A percentile compares a stretch with the other conserved stretches of the same genome.
phyloP scores from a whole-genome alignment of 768 basidiomycete genomes.

The Termitomyces sp. region DNA sequence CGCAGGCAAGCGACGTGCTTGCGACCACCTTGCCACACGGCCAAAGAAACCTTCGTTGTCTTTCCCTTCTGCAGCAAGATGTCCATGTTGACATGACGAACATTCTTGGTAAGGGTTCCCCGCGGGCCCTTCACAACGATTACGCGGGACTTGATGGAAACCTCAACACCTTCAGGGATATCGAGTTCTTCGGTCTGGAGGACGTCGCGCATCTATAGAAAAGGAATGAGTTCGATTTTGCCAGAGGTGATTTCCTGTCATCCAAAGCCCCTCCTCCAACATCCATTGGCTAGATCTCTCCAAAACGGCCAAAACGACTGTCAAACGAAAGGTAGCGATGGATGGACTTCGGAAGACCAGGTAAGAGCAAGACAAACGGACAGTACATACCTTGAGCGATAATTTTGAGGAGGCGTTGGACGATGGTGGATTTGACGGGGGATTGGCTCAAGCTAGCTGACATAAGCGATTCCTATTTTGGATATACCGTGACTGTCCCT shows the following conservation, averaged over 20 bases:
- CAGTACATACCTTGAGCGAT: conserved; percentile 38
- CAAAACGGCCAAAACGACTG: conserved; percentile 19
- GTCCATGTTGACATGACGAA: conserved; percentile 94
- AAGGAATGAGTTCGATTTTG: conserved; percentile 31
- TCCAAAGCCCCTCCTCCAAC: conserved; percentile 26
- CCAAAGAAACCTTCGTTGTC: conserved; percentile 77
- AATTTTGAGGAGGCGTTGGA: conserved; percentile 30
- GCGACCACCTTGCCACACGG: conserved; percentile 96
- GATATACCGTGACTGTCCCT: not conserved
- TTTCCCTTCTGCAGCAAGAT: conserved; percentile 81
- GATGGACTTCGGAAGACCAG: conserved; percentile 13
- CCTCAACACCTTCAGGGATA: conserved; percentile 81
- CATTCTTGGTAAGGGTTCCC: conserved; percentile 87
- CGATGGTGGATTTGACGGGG: conserved; percentile 18
- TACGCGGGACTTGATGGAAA: conserved; percentile 86
- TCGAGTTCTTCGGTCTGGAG: conserved; percentile 91
- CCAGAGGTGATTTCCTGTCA: conserved; percentile 24
- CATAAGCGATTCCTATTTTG: conserved; percentile 26
- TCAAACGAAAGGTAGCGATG: conserved; percentile 12
- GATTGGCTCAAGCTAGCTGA: conserved; percentile 25
- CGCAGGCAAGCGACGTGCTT: conserved; percentile 99
- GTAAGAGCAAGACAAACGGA: conserved; percentile 9
- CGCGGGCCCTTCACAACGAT: conserved; percentile 92
- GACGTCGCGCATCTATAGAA: conserved; percentile 82
- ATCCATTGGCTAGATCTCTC: conserved; percentile 15